Evolutionary conservation across 148 eudicot genomes (phyloP).

Genomic region (Selenicereus undatus): DNA sequence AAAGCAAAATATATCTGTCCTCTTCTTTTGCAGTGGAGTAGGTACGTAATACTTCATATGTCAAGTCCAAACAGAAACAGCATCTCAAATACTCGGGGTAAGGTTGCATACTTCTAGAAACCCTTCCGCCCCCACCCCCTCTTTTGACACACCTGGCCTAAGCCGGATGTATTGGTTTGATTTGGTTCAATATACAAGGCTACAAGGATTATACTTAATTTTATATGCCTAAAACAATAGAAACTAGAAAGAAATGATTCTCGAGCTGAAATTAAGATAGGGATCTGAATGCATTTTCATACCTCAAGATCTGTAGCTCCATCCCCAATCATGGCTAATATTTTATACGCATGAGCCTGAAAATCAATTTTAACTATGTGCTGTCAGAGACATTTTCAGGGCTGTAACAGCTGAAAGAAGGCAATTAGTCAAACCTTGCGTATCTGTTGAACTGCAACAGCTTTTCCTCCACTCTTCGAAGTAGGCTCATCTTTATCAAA

Average conservation of each 20-base stretch:
- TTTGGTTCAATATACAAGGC: not conserved
- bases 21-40: not conserved
- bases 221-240: not conserved
- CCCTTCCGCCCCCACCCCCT: not conserved
- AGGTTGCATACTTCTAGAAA: no score
- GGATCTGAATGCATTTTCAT: conserved; percentile 15
- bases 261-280: not conserved
- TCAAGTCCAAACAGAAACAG: not conserved
- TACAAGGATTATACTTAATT: not conserved
- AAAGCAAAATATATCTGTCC: not conserved
- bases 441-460: conserved; percentile 82
- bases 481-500: conserved; percentile 88
- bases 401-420: not conserved
- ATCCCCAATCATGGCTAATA: conserved; percentile 89
- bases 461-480: conserved; percentile 94
- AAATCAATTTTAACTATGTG: conserved; percentile 9
- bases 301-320: conserved; percentile 99
- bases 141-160: not conserved
- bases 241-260: not conserved
- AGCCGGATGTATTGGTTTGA: not conserved
- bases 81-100: not conserved
- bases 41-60: no score
- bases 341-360: conserved; percentile 76
- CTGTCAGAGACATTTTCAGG: not conserved
- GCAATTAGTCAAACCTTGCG: conserved; percentile 52